A percentile compares a stretch with the other conserved stretches of the same genome.
phyloP scores from a whole-genome alignment of 2,329 filamentous ascomycete genomes.

The Fusarium napiforme region DNA sequence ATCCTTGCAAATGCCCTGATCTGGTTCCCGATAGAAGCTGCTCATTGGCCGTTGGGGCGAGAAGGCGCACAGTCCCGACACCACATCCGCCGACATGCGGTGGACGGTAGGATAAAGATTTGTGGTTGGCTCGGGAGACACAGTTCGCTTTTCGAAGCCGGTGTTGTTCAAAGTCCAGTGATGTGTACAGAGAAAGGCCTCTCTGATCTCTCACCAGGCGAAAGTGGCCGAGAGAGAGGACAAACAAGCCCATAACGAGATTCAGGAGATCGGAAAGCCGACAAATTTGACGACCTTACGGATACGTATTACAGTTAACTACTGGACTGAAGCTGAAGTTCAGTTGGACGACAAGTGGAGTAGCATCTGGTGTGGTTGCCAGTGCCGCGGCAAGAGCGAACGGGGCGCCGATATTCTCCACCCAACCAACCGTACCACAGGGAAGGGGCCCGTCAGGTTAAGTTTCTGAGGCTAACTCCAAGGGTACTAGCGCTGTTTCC shows the following conservation, averaged over 20 bases:
- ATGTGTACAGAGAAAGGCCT: not conserved
- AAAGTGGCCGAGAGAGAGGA: not conserved
- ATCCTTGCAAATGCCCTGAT: constrained; percentile 16
- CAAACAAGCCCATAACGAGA: not conserved
- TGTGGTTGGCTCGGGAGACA: constrained; percentile 22
- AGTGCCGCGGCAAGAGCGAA: constrained; percentile 40
- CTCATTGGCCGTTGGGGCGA: constrained; percentile 40
- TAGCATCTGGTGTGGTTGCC: constrained; percentile 1
- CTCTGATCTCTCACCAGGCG: not conserved
- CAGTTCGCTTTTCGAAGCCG: constrained; percentile 20
- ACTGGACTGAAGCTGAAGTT: constrained; percentile 2
- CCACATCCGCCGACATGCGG: constrained; percentile 38
- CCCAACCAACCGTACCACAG: constrained; percentile 12
- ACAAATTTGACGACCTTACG: not conserved
- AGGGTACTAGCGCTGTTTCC: constrained; percentile 1
- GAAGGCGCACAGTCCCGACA: constrained; percentile 38
- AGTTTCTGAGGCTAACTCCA: constrained; percentile 1
- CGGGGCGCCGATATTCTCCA: constrained; percentile 18
- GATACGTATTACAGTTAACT: not conserved
- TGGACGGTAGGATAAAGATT: constrained; percentile 25
- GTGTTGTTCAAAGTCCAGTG: constrained; percentile 1
- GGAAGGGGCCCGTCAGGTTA: constrained; percentile 17
- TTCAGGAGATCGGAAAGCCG: not conserved
- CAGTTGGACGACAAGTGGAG: constrained; percentile 6
- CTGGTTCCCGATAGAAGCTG: not conserved